Conservation (phyloP, 1,139 yeast genomes). For the Geotrichum klebahnii region DNA sequence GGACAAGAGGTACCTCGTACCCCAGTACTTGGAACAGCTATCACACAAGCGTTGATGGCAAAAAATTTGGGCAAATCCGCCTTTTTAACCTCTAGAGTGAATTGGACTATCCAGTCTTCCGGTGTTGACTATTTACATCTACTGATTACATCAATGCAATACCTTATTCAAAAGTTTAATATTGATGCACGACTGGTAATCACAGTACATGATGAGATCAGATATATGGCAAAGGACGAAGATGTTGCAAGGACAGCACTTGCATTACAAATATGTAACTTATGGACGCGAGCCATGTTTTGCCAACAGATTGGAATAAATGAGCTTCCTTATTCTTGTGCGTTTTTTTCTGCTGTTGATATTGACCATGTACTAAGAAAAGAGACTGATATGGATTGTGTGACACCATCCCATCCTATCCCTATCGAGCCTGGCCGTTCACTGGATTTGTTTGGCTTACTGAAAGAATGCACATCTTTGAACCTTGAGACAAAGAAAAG, state of each 20-base stretch:
- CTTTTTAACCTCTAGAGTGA: conserved; percentile 84
- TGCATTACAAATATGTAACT: conserved; percentile 79
- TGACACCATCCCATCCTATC: conserved; percentile 78
- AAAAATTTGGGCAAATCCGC: conserved; percentile 60
- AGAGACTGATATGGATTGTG: conserved; percentile 82
- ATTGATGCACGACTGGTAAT: conserved; percentile 77
- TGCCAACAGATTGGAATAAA: conserved; percentile 86
- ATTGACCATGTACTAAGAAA: conserved; percentile 82
- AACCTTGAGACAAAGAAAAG: neutral
- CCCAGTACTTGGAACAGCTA: conserved; percentile 90
- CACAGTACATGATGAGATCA: conserved; percentile 92
- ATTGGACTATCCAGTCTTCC: conserved; percentile 97
- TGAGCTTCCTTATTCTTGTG: conserved; percentile 91
- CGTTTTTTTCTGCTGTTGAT: conserved; percentile 92
- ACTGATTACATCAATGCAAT: conserved; percentile 82
- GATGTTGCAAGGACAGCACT: conserved; percentile 74
- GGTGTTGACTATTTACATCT: conserved; percentile 95
- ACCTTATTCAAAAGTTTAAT: conserved; percentile 58
- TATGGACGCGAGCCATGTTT: conserved; percentile 96
- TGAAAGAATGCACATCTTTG: conserved; percentile 38
- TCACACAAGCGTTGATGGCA: conserved; percentile 75
- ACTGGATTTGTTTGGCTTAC: conserved; percentile 53
- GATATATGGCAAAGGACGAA: conserved; percentile 70
- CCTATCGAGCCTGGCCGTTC: conserved; percentile 80
- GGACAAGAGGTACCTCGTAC: conserved; percentile 79